phyloP scores from a whole-genome alignment of 129 eudicot species.

The Erigeron canadensis region DNA sequence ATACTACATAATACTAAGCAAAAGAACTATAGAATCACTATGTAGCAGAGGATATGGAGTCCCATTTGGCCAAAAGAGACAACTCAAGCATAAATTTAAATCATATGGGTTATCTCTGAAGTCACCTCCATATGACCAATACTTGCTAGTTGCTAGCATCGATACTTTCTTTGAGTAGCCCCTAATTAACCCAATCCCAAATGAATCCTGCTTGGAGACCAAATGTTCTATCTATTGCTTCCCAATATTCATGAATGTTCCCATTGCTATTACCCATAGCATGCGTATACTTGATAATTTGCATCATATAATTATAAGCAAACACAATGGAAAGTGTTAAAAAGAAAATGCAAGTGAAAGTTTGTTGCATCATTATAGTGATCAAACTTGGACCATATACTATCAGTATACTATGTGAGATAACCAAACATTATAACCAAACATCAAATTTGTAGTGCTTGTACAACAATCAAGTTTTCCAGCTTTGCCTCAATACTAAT shows the following conservation, averaged over 20 bases:
- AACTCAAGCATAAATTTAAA: constrained; percentile 84
- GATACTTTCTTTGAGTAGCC: constrained; percentile 62
- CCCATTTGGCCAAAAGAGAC: constrained; percentile 85
- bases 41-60: constrained; percentile 87
- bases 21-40: constrained; percentile 44
- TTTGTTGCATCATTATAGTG: not conserved
- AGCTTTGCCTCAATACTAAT: too few relatives aligned
- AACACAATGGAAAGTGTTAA: not conserved
- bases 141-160: constrained; percentile 69
- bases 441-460: too few relatives aligned
- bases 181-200: constrained; percentile 99
- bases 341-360: not conserved
- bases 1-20: not conserved
- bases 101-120: constrained; percentile 90
- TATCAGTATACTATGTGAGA: too few relatives aligned
- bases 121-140: constrained; percentile 98
- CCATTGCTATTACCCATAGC: constrained; percentile 99
- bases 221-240: constrained; percentile 85
- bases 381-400: too few relatives aligned
- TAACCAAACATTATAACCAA: too few relatives aligned
- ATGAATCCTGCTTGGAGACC: constrained; percentile 99
- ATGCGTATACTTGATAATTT: constrained; percentile 75
- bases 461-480: too few relatives aligned
- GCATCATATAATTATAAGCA: not conserved
- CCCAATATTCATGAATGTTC: constrained; percentile 82